Percentiles rank a stretch among this genome's conserved stretches.
Conservation (phyloP, 768 basidiomycete species). For the Chiua virens region DNA sequence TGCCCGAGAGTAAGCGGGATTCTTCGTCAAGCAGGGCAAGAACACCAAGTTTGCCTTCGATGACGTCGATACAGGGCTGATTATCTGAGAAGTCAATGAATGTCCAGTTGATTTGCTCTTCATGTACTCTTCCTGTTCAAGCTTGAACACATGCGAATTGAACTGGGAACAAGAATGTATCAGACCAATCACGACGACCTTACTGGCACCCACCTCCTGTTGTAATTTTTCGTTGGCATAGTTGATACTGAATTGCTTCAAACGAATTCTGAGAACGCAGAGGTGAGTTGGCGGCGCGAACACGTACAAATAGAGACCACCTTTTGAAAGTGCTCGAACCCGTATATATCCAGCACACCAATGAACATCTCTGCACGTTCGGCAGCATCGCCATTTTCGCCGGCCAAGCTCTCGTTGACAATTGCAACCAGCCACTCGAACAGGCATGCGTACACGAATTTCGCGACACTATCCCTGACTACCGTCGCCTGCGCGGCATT, state of each 20-base stretch:
- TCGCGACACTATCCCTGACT: conserved; percentile 94
- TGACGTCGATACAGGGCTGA: conserved; percentile 97
- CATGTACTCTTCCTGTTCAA: conserved; percentile 99
- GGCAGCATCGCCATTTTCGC: conserved; percentile 91
- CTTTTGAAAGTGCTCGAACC: conserved; percentile 97
- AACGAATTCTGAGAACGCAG: conserved; percentile 61
- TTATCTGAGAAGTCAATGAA: conserved; percentile 99
- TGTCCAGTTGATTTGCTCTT: conserved; percentile 99
- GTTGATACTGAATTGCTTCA: conserved; percentile 99
- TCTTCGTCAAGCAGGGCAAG: conserved; percentile 95
- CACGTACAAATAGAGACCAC: conserved; percentile 33
- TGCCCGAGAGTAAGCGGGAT: conserved; percentile 92
- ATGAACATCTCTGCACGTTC: conserved; percentile 97
- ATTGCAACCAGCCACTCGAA: conserved; percentile 99
- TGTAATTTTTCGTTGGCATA: conserved; percentile 98
- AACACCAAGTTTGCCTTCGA: conserved; percentile 96
- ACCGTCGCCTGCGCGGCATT: conserved; percentile 88
- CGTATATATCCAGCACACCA: conserved; percentile 97
- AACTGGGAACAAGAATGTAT: conserved; percentile 53
- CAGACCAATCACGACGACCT: conserved; percentile 2
- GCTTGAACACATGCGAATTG: conserved; percentile 98
- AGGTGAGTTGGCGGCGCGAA: conserved; percentile 4
- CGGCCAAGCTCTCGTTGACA: conserved; percentile 94
- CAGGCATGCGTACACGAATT: conserved; percentile 97
- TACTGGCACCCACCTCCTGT: conserved; percentile 71